Evolutionary conservation across 2,329 filamentous ascomycete genomes (phyloP), one percentile per base, ranked within the genome.

Genomic region (Xylaria digitata): DNA sequence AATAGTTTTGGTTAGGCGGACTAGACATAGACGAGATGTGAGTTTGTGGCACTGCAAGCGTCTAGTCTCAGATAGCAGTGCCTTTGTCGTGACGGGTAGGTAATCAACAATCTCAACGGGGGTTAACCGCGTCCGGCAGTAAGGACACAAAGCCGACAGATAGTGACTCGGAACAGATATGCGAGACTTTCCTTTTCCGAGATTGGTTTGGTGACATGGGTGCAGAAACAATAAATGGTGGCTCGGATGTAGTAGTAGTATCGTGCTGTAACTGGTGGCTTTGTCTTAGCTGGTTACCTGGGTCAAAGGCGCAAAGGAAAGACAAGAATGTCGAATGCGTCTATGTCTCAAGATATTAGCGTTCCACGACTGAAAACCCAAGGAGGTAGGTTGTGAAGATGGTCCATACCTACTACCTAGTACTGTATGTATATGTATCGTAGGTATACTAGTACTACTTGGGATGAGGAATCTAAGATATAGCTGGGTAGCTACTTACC

Each of bases 111-210:
- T 40, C 49, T 34, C 32, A 48, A 48, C 40, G 53, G 55, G 45
- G 26, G 26, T 26, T 46, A 53, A 68, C 73, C 73, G 74, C 62
- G 73, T 74, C 63, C 74, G 70, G 73, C 65, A 63, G 68, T 37
- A 61, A 48, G 53, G 57, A 70, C 66, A 74, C 72, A 75, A 75
- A 74, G 68, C 49, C 67, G 57, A 62, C 15, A 49, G 53, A 61
- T 66, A 67, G 68, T 67, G 68, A 65, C 67, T 72, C 68, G 49
- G 59, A 67, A 65, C 15, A 64, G 62, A 67, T 53, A 56, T 62
- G 68, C 32, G 59, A 69, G 63, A 66, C 57, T 66, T 73, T 74
- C 74, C 71, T 71, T 59, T 73, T 75, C 70, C 73, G 72, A 73
- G 70, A 69, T 71, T 69, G 70, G 67, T 17, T 66, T 67, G 52